These are phyloP conservation scores for Microdochium bolleyi DNA, from an alignment of 2,329 filamentous ascomycete genomes.

Conservation along the genomic window DNA sequence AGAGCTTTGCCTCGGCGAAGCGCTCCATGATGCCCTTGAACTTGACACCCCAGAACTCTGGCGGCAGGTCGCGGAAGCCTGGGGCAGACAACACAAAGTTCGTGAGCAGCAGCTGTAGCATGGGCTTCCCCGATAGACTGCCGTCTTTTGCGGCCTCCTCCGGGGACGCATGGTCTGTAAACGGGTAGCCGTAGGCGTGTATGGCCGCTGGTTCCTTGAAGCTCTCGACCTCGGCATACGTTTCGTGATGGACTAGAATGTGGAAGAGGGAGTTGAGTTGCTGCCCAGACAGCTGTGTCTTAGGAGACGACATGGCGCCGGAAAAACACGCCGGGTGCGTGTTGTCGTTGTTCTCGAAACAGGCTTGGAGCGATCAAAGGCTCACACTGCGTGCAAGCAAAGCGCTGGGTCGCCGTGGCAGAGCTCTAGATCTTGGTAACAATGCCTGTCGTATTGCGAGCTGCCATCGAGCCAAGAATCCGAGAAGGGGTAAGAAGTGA, in stretches of 20 bases:
- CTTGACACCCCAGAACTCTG: slow-evolving; percentile 58
- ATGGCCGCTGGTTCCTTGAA: slow-evolving; percentile 62
- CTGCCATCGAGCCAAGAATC: too few species aligned
- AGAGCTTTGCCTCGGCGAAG: slow-evolving; percentile 61
- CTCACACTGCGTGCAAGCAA: too few species aligned
- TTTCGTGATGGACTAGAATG: slow-evolving; percentile 51
- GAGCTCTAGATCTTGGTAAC: too few species aligned
- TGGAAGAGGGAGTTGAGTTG: slow-evolving; percentile 49
- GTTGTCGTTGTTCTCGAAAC: too few species aligned
- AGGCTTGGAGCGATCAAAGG: too few species aligned
- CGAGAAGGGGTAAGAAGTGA: too few species aligned
- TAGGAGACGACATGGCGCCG: neutral
- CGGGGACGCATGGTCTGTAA: slow-evolving; percentile 26
- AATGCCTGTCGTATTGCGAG: too few species aligned
- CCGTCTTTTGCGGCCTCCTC: slow-evolving; percentile 15
- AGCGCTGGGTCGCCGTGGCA: too few species aligned
- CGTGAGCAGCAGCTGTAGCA: slow-evolving; percentile 61
- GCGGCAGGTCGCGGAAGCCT: slow-evolving; percentile 53
- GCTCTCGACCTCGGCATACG: slow-evolving; percentile 60
- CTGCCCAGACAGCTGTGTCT: slow-evolving; percentile 15
- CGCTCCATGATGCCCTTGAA: slow-evolving; percentile 51
- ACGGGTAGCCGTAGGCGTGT: slow-evolving; percentile 62
- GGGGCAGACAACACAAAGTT: slow-evolving; percentile 59
- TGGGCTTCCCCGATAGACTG: slow-evolving; percentile 43
- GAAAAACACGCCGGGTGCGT: too few species aligned